Evolutionary conservation across 345 rosid species (phyloP), one percentile per base, ranked within the genome.

Genomic region (Capsella bursapastoris): DNA sequence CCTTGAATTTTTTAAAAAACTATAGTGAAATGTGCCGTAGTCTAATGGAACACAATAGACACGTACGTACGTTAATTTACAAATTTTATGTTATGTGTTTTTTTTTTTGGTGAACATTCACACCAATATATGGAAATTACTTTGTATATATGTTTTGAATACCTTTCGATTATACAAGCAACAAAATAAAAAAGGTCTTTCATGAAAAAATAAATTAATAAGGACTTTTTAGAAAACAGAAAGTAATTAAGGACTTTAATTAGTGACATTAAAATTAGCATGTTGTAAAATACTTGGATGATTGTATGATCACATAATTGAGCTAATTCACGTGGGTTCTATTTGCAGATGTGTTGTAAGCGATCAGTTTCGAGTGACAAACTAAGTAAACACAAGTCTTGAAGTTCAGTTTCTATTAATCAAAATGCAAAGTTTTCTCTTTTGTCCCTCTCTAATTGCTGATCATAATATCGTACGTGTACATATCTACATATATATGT

Each of bases 401-500:
- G 68, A 29, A 49, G 57, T 31, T 49, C 45, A 65, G 16, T 11
- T 64, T 47, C 22, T 32, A 29, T 16, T n/a, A 48, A 25, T 16
- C 38, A 22, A 55, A 12, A 25, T 57, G 57, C n/a, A 8, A 34
- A 32, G 38, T 50, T 35, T 22, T 6, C 22, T 47, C 11, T 43
- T 14, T 35, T 18, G 25, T 22, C 25, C 25, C 25, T 22, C 25
- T 22, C 25, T 22, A 22, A 13, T 43, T 18, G n/a, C 27, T 59
- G n/a, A 58, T 16, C 32, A 31, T 25, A 47, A 34, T 34, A 57
- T 32, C 1, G 38, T 56, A 15, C 15, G 7, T 29, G 3, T 55
- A 35, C 35, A 22, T 52, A 18, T 18, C 22, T 18, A 18, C 22
- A 18, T 18, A 18, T 18, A 18, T 18, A 29, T 57, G 14, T 44